Percentiles rank a stretch among this genome's conserved stretches.
Evolutionary conservation across 257 asterid genomes (phyloP).

Genomic region (Datura wrightii): DNA sequence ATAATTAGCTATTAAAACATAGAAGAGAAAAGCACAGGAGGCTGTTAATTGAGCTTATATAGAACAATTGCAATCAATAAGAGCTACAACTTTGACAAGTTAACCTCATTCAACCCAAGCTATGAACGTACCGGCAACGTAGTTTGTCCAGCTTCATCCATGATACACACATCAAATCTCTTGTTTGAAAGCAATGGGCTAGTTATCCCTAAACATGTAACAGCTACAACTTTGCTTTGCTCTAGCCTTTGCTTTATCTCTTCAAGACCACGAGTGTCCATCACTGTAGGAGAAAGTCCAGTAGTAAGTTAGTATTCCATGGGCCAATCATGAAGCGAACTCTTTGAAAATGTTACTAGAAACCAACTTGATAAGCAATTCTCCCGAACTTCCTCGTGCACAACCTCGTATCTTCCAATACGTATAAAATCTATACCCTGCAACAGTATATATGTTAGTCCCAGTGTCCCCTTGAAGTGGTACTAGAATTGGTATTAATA

Average conservation of each 20-base stretch:
- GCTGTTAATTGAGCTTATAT: conserved; percentile 5
- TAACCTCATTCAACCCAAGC: not conserved
- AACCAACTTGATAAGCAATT: conserved; percentile 78
- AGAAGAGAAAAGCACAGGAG: not conserved
- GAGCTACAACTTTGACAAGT: conserved; percentile 1
- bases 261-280: conserved; percentile 59
- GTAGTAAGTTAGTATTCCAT: conserved; percentile 33
- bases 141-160: conserved; percentile 99
- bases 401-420: conserved; percentile 87
- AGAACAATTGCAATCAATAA: not conserved
- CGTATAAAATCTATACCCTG: conserved; percentile 93
- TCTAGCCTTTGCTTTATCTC: conserved; percentile 75
- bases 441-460: conserved; percentile 32
- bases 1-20: conserved; percentile 18
- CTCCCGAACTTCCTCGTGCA: conserved; percentile 77
- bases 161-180: conserved; percentile 92
- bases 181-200: conserved; percentile 85
- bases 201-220: conserved; percentile 93
- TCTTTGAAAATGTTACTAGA: conserved; percentile 29
- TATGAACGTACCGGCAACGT: conserved; percentile 74
- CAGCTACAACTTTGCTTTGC: conserved; percentile 74
- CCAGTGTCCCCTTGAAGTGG: conserved; percentile 14
- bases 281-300: conserved; percentile 50
- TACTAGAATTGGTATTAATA: conserved; percentile 30
- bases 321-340: conserved; percentile 28